phyloP scores from a whole-genome alignment of 2,329 filamentous ascomycete species.

The Colletotrichum phormii region DNA sequence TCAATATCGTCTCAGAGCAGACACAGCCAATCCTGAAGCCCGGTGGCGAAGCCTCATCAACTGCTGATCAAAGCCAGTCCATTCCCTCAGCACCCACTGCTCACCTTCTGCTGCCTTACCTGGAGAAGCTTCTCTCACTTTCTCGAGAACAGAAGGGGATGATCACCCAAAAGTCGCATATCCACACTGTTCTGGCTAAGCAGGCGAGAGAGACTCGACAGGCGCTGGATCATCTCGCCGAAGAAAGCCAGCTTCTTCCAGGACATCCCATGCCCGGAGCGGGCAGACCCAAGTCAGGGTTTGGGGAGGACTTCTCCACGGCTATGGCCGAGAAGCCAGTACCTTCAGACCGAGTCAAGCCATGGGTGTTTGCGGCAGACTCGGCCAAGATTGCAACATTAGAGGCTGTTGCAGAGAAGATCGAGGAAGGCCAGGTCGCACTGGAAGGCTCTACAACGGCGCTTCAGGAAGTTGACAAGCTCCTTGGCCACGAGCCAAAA shows the following conservation, averaged over 20 bases:
- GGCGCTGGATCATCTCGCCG: constrained; percentile 64
- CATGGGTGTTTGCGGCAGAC: constrained; percentile 71
- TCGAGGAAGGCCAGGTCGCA: constrained; percentile 68
- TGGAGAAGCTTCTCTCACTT: constrained; percentile 63
- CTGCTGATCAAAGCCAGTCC: constrained; percentile 31
- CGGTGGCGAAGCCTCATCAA: constrained; percentile 3
- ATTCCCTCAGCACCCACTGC: constrained; percentile 41
- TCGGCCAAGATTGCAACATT: constrained; percentile 69
- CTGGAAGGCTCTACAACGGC: constrained; percentile 63
- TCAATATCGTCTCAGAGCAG: constrained; percentile 52
- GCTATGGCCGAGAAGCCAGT: constrained; percentile 51
- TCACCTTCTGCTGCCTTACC: constrained; percentile 67
- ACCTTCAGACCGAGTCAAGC: constrained; percentile 58
- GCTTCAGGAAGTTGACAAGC: constrained; percentile 60
- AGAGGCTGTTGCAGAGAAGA: constrained; percentile 68
- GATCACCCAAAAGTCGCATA: constrained; percentile 69
- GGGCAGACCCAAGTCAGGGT: constrained; percentile 50
- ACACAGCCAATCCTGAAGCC: constrained; percentile 43
- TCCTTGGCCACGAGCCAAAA: constrained; percentile 54
- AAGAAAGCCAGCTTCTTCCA: constrained; percentile 72
- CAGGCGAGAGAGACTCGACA: constrained; percentile 64
- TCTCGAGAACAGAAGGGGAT: constrained; percentile 67
- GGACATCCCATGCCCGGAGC: constrained; percentile 58
- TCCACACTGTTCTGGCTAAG: constrained; percentile 61
- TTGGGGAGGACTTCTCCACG: constrained; percentile 56